Conservation (phyloP, 192 early-diverging fungal genomes). For the Haplosporangium gracile region DNA sequence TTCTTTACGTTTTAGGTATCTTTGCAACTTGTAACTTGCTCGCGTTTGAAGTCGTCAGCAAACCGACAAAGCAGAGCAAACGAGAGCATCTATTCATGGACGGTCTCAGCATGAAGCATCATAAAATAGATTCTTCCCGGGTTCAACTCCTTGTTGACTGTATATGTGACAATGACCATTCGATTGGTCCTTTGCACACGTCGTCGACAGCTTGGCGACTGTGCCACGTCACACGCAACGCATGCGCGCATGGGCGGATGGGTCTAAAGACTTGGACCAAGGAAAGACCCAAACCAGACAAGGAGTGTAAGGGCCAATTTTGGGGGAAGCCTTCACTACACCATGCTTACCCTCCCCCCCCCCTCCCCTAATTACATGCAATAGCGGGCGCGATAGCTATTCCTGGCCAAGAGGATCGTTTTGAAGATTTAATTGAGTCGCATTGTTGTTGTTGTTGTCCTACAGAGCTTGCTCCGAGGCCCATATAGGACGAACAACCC, state of each 20-base stretch:
- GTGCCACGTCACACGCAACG: not conserved
- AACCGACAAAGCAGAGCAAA: slow-evolving; percentile 3
- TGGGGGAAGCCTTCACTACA: not conserved
- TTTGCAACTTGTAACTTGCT: no score
- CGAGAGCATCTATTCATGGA: slow-evolving; percentile 2
- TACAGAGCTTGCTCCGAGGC: not conserved
- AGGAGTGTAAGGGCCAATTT: not conserved
- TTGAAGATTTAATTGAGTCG: not conserved
- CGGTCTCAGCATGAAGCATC: not conserved
- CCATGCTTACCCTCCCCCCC: no score
- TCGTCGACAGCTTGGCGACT: not conserved
- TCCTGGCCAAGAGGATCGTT: not conserved
- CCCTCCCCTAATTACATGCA: not conserved
- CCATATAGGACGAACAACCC: not conserved
- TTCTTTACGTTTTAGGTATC: no score
- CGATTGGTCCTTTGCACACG: not conserved
- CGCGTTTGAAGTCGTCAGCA: not conserved
- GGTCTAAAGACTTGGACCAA: not conserved
- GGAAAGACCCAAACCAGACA: not conserved
- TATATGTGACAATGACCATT: not conserved
- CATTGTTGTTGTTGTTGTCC: not conserved
- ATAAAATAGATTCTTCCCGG: not conserved
- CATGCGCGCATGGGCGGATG: not conserved
- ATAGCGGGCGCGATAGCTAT: not conserved
- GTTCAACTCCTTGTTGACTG: not conserved